Percentiles rank a stretch among this genome's conserved stretches.
These are phyloP conservation scores for Thozetella sp. DNA, from an alignment of 495 filamentous ascomycete species.

Conservation along the genomic window DNA sequence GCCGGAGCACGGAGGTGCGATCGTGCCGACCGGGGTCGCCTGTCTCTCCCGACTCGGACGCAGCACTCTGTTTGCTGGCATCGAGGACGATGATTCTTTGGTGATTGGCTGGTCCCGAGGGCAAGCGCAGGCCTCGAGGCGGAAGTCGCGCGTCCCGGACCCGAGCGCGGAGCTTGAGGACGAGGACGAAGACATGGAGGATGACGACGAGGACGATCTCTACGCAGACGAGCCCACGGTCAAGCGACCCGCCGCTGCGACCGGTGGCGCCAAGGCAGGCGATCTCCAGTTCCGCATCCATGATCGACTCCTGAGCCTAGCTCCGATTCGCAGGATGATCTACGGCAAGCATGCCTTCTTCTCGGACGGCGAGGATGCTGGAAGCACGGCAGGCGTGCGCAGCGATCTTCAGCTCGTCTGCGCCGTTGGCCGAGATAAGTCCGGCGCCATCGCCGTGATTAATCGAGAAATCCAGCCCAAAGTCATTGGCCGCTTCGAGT, in stretches of 20 bases:
- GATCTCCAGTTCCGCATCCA: constrained; percentile 75
- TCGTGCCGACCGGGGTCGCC: constrained; percentile 67
- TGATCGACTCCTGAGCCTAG: constrained; percentile 76
- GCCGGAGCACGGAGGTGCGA: constrained; percentile 56
- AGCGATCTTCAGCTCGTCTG: constrained; percentile 72
- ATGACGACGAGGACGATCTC: constrained; percentile 54
- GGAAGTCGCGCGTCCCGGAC: constrained; percentile 39
- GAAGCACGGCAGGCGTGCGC: constrained; percentile 39
- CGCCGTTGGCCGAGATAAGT: constrained; percentile 67
- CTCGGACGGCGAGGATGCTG: constrained; percentile 41
- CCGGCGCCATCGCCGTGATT: constrained; percentile 72
- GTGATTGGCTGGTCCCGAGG: constrained; percentile 77
- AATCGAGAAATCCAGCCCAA: constrained; percentile 73
- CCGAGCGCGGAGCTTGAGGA: constrained; percentile 40
- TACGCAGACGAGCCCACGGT: constrained; percentile 68
- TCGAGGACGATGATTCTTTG: constrained; percentile 79
- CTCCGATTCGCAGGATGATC: constrained; percentile 72
- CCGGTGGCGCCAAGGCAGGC: constrained; percentile 42
- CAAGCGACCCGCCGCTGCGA: constrained; percentile 22
- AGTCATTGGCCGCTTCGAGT: constrained; percentile 60
- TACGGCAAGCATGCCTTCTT: constrained; percentile 54
- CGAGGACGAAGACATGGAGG: constrained; percentile 55
- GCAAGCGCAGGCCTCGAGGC: constrained; percentile 53
- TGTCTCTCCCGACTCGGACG: constrained; percentile 68
- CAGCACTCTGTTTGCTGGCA: constrained; percentile 81